phyloP scores from a whole-genome alignment of 2,329 filamentous ascomycete species.

The Metarhizium brunneum region DNA sequence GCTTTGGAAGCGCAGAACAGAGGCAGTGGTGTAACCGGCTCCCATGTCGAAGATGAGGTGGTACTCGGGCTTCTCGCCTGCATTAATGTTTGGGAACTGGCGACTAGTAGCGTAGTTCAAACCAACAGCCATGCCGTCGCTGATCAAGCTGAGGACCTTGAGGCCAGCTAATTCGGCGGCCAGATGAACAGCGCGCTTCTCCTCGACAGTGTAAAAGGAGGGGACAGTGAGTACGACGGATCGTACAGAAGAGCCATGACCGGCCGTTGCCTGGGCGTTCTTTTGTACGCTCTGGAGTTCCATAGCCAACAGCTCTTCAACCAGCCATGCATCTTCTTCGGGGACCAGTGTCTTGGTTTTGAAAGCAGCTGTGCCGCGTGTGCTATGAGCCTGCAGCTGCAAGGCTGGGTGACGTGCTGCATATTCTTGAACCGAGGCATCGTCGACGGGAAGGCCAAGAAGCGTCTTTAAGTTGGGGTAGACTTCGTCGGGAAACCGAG shows the following conservation, averaged over 20 bases:
- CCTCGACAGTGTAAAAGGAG: conserved; percentile 80
- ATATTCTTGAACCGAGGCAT: conserved; percentile 60
- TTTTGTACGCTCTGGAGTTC: conserved; percentile 83
- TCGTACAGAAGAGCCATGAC: conserved; percentile 61
- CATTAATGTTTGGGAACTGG: conserved; percentile 75
- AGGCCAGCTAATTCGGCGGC: conserved; percentile 84
- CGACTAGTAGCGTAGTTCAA: conserved; percentile 90
- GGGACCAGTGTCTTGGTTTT: conserved; percentile 60
- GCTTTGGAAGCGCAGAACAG: conserved; percentile 81
- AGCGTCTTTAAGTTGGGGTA: conserved; percentile 91
- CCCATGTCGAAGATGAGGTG: conserved; percentile 98
- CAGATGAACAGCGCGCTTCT: conserved; percentile 76
- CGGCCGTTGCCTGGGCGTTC: conserved; percentile 79
- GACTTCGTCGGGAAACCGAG: conserved; percentile 84
- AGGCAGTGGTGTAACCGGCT: conserved; percentile 86
- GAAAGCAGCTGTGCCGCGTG: conserved; percentile 67
- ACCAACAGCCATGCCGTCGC: conserved; percentile 84
- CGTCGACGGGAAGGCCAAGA: conserved; percentile 61
- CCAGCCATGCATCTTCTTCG: conserved; percentile 59
- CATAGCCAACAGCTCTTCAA: conserved; percentile 95
- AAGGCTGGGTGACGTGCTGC: conserved; percentile 69
- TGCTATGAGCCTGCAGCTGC: conserved; percentile 50
- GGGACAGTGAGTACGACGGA: conserved; percentile 87
- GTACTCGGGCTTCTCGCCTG: conserved; percentile 79
- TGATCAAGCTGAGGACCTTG: conserved; percentile 75